Evolutionary conservation across 148 eudicot genomes (phyloP), one percentile per base, ranked within the genome.

Genomic region (Rhododendron ovatum): DNA sequence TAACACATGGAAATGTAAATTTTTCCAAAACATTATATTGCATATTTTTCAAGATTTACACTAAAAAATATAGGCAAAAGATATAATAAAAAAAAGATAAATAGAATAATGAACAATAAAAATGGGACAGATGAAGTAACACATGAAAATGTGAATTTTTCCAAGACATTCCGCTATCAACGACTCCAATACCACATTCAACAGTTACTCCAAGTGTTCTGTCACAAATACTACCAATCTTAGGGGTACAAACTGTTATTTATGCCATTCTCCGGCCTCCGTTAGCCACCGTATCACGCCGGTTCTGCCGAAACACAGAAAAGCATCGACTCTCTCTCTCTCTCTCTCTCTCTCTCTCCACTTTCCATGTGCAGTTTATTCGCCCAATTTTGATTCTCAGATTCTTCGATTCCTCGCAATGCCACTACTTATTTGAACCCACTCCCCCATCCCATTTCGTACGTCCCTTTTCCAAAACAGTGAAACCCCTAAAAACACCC

Each of bases 321-420:
- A 69, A 12, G 33, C 75, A 69, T 69, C 33, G 35, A 67, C 74
- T 67, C 3, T 13, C 9, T 9, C 33, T 30, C 73, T 67, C 35
- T 67, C 74, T 26, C 74, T 67, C 74, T 65, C 43, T 41, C 43
- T 41, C 45, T 86, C 82, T 10, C 20, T 30, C 47, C 83, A 39
- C 80, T 86, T 74, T 24, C 57, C 81, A 30, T 77, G 53, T 5
- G 45, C 6, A 41, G 24, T 59, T 57, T 22, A 55, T 83, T 41
- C 59, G 39, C 39, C 33, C 67, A 53, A 53, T 7, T 81, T 87
- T 82, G 87, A 89, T 89, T 78, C 51, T 75, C 45, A 50, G 80
- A 82, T 50, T 18, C 63, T 87, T 89, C 86, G 82, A 85, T 89
- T 89, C 86, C 71, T 82, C 81, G 4, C 71, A 37, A 35, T 51